phyloP scores from a whole-genome alignment of 345 rosid genomes.

The Sisymbrium irio region DNA sequence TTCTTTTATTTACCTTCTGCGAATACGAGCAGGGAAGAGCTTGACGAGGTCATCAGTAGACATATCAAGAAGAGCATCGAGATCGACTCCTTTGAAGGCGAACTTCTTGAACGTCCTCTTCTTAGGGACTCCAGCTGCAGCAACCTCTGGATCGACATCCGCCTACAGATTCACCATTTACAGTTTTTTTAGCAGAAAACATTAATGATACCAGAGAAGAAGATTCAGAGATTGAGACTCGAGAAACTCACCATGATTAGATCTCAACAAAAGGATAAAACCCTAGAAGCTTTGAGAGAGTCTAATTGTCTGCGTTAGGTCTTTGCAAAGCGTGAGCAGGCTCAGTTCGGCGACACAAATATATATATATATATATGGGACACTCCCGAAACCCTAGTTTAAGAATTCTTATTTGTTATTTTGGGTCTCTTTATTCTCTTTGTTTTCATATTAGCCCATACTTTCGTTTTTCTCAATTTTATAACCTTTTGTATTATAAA shows the following conservation, averaged over 20 bases:
- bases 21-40: conserved; percentile 88
- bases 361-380: conserved; percentile 20
- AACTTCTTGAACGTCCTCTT: conserved; percentile 92
- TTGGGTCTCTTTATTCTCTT: background rate
- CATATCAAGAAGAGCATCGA: conserved; percentile 91
- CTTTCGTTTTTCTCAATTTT: background rate
- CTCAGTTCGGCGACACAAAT: background rate
- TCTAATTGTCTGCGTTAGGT: conserved; percentile 4
- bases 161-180: conserved; percentile 39
- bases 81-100: conserved; percentile 78
- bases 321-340: background rate
- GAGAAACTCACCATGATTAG: conserved; percentile 32
- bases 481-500: background rate
- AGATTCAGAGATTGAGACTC: background rate
- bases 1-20: conserved; percentile 60
- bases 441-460: background rate
- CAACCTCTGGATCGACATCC: conserved; percentile 49
- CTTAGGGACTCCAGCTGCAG: conserved; percentile 56
- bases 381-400: conserved; percentile 23
- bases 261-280: conserved; percentile 20
- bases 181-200: too few relatives aligned
- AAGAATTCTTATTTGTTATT: background rate
- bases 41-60: conserved; percentile 91
- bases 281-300: conserved; percentile 10
- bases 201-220: too few relatives aligned